Evolutionary conservation across 495 filamentous ascomycete genomes (phyloP), one percentile per base, ranked within the genome.

Genomic region (Xylaria scruposa): DNA sequence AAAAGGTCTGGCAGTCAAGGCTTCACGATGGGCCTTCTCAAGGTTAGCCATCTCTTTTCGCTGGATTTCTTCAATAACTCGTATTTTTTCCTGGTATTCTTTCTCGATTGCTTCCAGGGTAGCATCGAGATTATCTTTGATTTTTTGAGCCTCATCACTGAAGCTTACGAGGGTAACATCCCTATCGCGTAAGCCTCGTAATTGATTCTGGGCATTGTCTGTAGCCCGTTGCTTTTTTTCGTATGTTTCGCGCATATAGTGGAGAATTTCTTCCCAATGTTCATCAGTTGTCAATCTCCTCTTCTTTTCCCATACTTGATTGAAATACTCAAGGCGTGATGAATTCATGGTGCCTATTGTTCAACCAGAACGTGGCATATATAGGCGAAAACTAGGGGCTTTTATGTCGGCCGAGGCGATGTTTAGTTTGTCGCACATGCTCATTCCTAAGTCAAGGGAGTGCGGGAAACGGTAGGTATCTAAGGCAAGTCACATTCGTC

Each of bases 301-400:
- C 24, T 51, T 44, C 31, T 61, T 26, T 0, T 54, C n/a, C 70
- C 70, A 72, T 9, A 17, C 17, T 24, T 8, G 40, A 7, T 21
- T 19, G 62, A 72, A 65, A 1, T 6, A 26, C 31, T 42, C 26
- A 15, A 64, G 40, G 29, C 15, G 44, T n/a, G 46, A 62, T 15
- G 68, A 70, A 70, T 10, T 29, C 69, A 71, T 66, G 47, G 13
- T 59, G 51, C 46, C 36, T 68, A 15, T 8, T 42, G 12, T 29
- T 24, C 24, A 60, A 38, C 15, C 15, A 36, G n/a, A 13, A 29
- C 29, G 26, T 1, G 13, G 17, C 13, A 12, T 29, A n/a, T 29
- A 46, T 13, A 21, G 24, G n/a, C 4, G 19, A 13, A 10, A 19
- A 29, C 44, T 31, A 10, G 21, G 40, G 15, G 31, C 33, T 40